Evolutionary conservation across 2,329 filamentous ascomycete species (phyloP).

Genomic region (Aciculosporium take): DNA sequence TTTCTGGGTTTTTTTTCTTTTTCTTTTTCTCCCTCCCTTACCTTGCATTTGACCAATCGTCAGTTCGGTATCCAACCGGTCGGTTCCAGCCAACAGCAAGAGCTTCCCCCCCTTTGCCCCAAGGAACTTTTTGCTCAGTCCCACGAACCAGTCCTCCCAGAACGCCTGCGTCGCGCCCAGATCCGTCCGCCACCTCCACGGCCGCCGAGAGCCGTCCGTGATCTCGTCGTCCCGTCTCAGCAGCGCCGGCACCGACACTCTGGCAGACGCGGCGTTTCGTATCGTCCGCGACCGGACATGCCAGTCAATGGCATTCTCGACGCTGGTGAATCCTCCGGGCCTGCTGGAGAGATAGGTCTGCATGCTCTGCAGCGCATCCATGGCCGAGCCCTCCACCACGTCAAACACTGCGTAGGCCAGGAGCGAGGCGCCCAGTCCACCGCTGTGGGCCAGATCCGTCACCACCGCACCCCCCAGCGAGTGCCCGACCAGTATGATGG

Average conservation of each 20-base stretch:
- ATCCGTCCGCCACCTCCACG: constrained; percentile 79
- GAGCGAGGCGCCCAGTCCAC: constrained; percentile 50
- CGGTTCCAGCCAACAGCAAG: constrained; percentile 74
- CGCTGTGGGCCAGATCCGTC: constrained; percentile 61
- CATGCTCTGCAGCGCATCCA: constrained; percentile 92
- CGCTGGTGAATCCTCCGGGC: constrained; percentile 60
- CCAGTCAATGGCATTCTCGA: constrained; percentile 81
- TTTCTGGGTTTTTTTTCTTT: too few relatives aligned
- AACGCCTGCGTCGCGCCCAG: constrained; percentile 72
- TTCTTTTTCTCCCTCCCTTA: constrained; percentile 20
- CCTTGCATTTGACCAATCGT: constrained; percentile 98
- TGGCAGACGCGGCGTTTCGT: constrained; percentile 67
- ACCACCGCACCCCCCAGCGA: constrained; percentile 88
- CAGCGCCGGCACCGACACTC: constrained; percentile 74
- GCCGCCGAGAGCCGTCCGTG: constrained; percentile 26
- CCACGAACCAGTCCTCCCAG: constrained; percentile 89
- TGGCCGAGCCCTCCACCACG: constrained; percentile 89
- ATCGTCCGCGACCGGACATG: constrained; percentile 81
- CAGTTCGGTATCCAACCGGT: constrained; percentile 77
- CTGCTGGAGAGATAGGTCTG: constrained; percentile 75
- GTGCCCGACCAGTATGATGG: constrained; percentile 75
- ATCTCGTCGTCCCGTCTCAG: constrained; percentile 37
- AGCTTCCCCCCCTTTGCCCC: constrained; percentile 70
- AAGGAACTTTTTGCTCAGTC: constrained; percentile 79
- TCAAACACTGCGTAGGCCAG: constrained; percentile 85